Conservation (phyloP, 129 eudicot species). For the Helichrysum umbraculigerum region DNA sequence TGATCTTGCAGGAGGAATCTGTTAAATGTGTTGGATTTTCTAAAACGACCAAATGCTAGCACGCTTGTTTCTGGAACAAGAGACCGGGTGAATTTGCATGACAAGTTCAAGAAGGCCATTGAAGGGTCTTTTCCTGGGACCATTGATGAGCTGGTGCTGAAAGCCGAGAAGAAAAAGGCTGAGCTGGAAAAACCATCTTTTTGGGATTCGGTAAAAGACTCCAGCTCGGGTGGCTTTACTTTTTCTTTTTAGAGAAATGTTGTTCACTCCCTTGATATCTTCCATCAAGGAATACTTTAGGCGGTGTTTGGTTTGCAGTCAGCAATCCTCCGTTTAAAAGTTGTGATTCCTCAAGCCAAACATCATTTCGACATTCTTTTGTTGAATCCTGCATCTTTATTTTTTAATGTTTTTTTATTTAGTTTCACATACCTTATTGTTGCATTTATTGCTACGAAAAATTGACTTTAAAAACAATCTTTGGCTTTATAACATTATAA, state of each 20-base stretch:
- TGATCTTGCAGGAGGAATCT: conserved; percentile 77
- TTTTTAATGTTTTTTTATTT: background rate
- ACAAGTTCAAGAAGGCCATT: conserved; percentile 80
- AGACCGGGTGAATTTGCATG: conserved; percentile 81
- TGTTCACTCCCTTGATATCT: background rate
- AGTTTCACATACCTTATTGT: background rate
- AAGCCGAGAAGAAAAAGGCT: conserved; percentile 59
- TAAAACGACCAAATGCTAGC: conserved; percentile 82
- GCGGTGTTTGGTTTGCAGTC: background rate
- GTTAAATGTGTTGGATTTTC: conserved; percentile 77
- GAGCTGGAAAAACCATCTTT: conserved; percentile 65
- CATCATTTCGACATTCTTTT: background rate
- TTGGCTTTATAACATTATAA: background rate
- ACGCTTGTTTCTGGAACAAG: conserved; percentile 88
- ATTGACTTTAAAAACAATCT: too few species aligned
- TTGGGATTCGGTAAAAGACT: conserved; percentile 84
- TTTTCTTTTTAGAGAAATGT: conserved; percentile 59
- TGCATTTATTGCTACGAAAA: too few species aligned
- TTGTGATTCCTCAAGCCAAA: background rate
- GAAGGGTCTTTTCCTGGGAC: conserved; percentile 70
- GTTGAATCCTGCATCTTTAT: conserved; percentile 7
- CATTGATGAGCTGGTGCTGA: conserved; percentile 46
- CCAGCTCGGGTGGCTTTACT: conserved; percentile 76
- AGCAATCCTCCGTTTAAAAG: background rate
- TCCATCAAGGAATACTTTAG: background rate